phyloP scores from a whole-genome alignment of 805 yeast species.

The Yamadazyma ubonensis region DNA sequence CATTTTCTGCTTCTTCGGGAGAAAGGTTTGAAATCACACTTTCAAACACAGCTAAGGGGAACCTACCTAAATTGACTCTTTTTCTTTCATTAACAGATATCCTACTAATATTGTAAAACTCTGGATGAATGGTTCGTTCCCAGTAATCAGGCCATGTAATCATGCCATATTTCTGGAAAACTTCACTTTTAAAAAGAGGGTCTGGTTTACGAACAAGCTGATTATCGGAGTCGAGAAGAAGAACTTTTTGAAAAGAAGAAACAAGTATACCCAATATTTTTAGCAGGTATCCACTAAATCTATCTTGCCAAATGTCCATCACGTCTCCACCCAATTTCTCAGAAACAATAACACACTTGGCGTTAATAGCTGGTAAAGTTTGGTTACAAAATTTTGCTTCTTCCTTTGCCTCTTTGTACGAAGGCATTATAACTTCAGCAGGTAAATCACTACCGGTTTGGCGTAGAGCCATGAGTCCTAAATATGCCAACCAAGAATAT shows the following conservation, averaged over 20 bases:
- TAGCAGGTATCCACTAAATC: constrained; percentile 38
- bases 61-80: constrained; percentile 26
- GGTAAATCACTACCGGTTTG: constrained; percentile 38
- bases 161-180: constrained; percentile 32
- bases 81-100: constrained; percentile 26
- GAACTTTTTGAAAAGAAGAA: constrained; percentile 32
- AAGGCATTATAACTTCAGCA: constrained; percentile 39
- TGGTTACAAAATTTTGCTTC: constrained; percentile 49
- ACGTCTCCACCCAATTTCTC: constrained; percentile 51
- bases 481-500: constrained; percentile 35
- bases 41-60: constrained; percentile 20
- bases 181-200: constrained; percentile 24
- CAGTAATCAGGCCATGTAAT: constrained; percentile 46
- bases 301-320: constrained; percentile 40
- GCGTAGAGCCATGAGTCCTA: constrained; percentile 29
- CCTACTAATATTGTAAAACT: constrained; percentile 34
- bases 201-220: constrained; percentile 29
- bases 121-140: constrained; percentile 36
- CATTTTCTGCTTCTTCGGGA: constrained; percentile 15
- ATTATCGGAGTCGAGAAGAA: constrained; percentile 37
- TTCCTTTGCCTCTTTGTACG: constrained; percentile 27
- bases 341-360: constrained; percentile 60
- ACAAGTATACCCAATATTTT: constrained; percentile 53
- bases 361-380: constrained; percentile 60
- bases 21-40: constrained; percentile 2